Percentiles rank a stretch among this genome's conserved stretches.
Evolutionary conservation across 225 moss, liverwort and hornwort species (phyloP).

Genomic region (Polytrichum formosum): DNA sequence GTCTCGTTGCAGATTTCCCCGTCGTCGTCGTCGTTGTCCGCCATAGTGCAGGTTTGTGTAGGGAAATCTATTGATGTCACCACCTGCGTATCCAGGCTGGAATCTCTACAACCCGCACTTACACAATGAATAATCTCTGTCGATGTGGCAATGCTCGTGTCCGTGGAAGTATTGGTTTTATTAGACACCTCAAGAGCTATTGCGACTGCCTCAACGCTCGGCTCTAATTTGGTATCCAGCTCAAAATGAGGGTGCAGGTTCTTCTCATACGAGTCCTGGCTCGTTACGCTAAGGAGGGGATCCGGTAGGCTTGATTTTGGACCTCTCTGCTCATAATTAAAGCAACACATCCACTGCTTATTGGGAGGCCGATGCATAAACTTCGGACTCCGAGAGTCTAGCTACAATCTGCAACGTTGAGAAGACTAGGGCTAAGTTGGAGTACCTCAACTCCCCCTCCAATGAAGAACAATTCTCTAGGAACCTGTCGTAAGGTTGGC

Average conservation of each 20-base stretch:
- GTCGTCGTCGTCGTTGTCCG: neutral
- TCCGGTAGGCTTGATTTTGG: neutral
- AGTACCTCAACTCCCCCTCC: neutral
- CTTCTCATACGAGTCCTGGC: neutral
- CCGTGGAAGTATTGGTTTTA: neutral
- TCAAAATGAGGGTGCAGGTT: neutral
- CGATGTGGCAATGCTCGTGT: neutral
- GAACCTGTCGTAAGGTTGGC: neutral
- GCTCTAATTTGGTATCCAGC: neutral
- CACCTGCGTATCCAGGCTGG: neutral
- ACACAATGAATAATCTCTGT: neutral
- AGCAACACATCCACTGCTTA: neutral
- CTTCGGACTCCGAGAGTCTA: too few relatives aligned
- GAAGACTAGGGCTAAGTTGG: too few relatives aligned
- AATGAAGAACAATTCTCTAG: neutral
- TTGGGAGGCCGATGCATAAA: neutral
- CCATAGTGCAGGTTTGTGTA: neutral
- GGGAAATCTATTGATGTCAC: neutral
- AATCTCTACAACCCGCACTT: neutral
- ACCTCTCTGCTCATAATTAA: neutral
- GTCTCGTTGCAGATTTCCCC: neutral
- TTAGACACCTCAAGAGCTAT: neutral
- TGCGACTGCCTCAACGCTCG: neutral
- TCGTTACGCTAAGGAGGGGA: neutral
- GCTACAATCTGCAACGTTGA: too few relatives aligned